These are phyloP conservation scores for Mycena haematopus DNA, from an alignment of 768 basidiomycete species.

Conservation along the genomic window DNA sequence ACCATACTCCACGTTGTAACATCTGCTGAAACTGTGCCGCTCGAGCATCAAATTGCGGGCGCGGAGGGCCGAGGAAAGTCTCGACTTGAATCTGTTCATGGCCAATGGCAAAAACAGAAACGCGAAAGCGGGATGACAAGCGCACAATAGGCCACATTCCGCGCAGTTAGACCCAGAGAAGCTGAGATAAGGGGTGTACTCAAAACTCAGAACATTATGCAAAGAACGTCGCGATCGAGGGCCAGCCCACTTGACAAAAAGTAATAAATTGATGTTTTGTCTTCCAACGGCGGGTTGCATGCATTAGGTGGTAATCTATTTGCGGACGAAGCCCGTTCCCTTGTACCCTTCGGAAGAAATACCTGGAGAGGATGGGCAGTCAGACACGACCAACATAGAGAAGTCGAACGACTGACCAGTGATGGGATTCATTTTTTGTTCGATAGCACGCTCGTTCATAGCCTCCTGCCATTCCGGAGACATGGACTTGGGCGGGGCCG, in stretches of 20 bases:
- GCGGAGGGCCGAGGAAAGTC: too few species aligned
- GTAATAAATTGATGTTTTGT: constrained; percentile 15
- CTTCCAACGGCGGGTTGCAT: constrained; percentile 9
- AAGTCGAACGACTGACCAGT: constrained; percentile 60
- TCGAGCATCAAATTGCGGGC: too few species aligned
- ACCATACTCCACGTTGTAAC: too few species aligned
- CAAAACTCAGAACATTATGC: not conserved
- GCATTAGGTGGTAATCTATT: constrained; percentile 35
- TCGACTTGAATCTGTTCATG: too few species aligned
- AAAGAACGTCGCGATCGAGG: not conserved
- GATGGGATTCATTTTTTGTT: constrained; percentile 90
- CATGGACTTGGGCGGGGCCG: constrained; percentile 79
- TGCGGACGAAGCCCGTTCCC: constrained; percentile 78
- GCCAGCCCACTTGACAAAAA: constrained; percentile 6
- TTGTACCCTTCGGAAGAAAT: constrained; percentile 86
- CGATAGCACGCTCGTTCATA: constrained; percentile 78
- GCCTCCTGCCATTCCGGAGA: constrained; percentile 96
- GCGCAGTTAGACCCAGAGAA: constrained; percentile 55
- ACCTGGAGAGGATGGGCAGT: constrained; percentile 54
- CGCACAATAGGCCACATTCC: not conserved
- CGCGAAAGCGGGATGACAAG: too few species aligned
- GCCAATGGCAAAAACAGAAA: too few species aligned
- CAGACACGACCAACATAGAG: not conserved
- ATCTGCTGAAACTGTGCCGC: too few species aligned
- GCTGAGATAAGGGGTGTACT: not conserved